Base-by-base conservation (phyloP, 2,329 filamentous ascomycete species). In the Sphaceloma murrayae region DNA sequence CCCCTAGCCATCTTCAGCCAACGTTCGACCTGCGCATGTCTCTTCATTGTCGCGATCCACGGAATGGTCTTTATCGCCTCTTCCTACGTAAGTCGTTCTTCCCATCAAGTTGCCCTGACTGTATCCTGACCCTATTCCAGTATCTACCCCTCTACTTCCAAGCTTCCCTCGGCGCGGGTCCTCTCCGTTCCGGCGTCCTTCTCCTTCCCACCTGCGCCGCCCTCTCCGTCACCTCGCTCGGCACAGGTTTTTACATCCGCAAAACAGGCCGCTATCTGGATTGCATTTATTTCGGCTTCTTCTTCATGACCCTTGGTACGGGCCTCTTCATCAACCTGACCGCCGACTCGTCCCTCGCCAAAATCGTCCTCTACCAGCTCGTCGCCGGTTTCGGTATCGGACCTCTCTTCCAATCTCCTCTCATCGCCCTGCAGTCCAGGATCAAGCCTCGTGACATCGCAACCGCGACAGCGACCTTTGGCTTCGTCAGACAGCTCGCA, bases 111-210 rank as follows among this genome's bases (percentile, higher is more conserved):
- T n/a, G n/a, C n/a, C n/a, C n/a, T n/a, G n/a, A n/a, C n/a, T n/a
- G n/a, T n/a, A n/a, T n/a, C n/a, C n/a, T n/a, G n/a, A n/a, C n/a
- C n/a, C n/a, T n/a, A n/a, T n/a, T n/a, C n/a, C n/a, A n/a, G n/a
- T 93, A 83, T 65, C 69, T 93, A 3, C 85, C 85, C 0, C 71
- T 94, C 2, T 94, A 93, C 67, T 89, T 87, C 63, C 85, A 93
- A 63, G 74, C 80, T 42, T 78, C 84, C 42, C 69, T 85, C 32
- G 73, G 81, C 39, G 77, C 77, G 2, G 70, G 73, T 0, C 80
- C 85, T 0, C 73, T 88, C 26, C 65, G 82, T 21, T 83, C 78
- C 1, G 85, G 85, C 39, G 77, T 88, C 38, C 85, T 61, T 33
- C 49, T 63, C 19, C 53, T 64, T 1, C 59, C 61, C 1, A 59